A percentile compares a stretch with the other conserved stretches of the same genome.
Conservation (phyloP, 2,329 filamentous ascomycete genomes). For the Penicillium digitatum region DNA sequence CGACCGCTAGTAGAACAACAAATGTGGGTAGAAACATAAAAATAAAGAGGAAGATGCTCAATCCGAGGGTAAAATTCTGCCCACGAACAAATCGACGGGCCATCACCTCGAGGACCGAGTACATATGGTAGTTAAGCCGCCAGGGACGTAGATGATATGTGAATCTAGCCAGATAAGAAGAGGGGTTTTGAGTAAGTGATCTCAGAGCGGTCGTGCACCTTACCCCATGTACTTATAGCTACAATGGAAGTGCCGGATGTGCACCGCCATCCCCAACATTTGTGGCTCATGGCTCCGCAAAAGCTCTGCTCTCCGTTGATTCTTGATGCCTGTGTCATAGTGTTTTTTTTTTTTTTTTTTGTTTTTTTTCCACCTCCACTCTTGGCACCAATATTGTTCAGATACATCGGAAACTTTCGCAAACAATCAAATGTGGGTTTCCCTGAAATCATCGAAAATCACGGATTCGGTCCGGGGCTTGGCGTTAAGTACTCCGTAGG, state of each 20-base stretch:
- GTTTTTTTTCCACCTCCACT: constrained; percentile 1
- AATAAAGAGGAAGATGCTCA: constrained; percentile 33
- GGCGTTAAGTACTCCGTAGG: constrained; percentile 8
- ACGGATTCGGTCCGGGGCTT: background rate
- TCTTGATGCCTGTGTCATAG: background rate
- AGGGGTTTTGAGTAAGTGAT: background rate
- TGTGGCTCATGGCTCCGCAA: background rate
- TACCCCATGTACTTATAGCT: background rate
- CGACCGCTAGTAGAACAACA: constrained; percentile 30
- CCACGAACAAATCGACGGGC: constrained; percentile 27
- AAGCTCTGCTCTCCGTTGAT: background rate
- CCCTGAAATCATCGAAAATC: background rate
- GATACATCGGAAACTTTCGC: background rate
- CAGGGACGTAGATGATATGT: background rate
- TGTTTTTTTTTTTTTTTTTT: too few species aligned
- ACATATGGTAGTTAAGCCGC: constrained; percentile 13
- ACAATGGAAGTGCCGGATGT: constrained; percentile 6
- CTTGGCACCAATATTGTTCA: constrained; percentile 5
- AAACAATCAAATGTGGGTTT: background rate
- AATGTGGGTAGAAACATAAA: constrained; percentile 37
- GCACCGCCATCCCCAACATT: background rate
- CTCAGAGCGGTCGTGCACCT: background rate
- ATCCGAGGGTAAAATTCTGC: constrained; percentile 28
- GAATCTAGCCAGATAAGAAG: too few species aligned
- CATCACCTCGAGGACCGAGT: constrained; percentile 26